phyloP scores from a whole-genome alignment of 441 rosid species.

The Flueggea neowawraea region DNA sequence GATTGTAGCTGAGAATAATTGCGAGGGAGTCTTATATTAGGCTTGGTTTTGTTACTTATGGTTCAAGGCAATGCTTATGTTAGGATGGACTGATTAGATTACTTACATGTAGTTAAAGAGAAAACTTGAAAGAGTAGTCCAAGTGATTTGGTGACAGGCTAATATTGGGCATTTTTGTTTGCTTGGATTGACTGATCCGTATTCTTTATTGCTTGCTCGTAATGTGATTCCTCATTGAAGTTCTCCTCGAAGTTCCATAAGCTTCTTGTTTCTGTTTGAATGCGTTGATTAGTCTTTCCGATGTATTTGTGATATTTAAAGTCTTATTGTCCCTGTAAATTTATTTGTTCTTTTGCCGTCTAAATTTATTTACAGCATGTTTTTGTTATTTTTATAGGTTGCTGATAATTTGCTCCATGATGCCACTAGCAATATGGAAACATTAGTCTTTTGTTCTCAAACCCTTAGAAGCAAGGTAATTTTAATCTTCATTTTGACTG shows the following conservation, averaged over 20 bases:
- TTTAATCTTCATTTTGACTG: conserved; percentile 3
- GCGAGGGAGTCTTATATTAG: background rate
- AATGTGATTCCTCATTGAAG: too few relatives aligned
- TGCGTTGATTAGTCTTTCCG: too few relatives aligned
- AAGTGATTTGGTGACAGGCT: too few relatives aligned
- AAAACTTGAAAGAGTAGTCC: background rate
- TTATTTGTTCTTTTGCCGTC: background rate
- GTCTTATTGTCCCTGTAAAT: too few relatives aligned
- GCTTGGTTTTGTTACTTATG: background rate
- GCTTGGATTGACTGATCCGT: background rate
- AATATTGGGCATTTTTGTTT: background rate
- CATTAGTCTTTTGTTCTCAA: conserved; percentile 96
- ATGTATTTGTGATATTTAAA: too few relatives aligned
- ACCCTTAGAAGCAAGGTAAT: conserved; percentile 99
- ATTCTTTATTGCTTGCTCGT: too few relatives aligned
- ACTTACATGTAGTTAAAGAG: background rate
- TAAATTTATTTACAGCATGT: background rate
- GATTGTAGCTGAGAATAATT: background rate
- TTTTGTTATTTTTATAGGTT: conserved; percentile 44
- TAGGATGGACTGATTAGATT: background rate
- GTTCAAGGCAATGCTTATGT: background rate
- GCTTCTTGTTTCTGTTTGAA: too few relatives aligned
- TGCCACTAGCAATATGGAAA: conserved; percentile 91
- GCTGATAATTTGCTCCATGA: conserved; percentile 99
- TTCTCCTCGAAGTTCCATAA: too few relatives aligned